Evolutionary conservation across 2,329 filamentous ascomycete genomes (phyloP), one percentile per base, ranked within the genome.

Genomic region (Decorospora gaudefroyi): DNA sequence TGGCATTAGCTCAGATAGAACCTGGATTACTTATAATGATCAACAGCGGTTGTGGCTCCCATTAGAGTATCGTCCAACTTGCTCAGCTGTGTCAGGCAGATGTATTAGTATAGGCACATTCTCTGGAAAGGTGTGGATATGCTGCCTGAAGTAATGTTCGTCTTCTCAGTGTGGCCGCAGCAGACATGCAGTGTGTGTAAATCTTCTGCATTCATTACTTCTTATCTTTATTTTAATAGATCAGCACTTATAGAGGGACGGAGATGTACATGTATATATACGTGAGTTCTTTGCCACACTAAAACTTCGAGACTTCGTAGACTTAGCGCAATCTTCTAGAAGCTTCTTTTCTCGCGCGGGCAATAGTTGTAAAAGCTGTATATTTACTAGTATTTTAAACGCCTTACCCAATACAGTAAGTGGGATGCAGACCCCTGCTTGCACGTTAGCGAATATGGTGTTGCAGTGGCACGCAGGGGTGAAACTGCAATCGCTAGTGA

Each of bases 1-100:
- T 29, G 25, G 15, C n/a, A 22, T 30, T 21, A 39, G 35, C n/a
- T 22, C 25, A 39, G 16, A 30, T 23, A 9, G 7, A n/a, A 39
- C 9, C 17, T 39, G 35, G 25, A 30, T 39, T 39, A 21, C 15
- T 13, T 9, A 30, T 16, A 39, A 39, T 30, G 12, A 5, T 30
- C 35, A 39, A 39, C 6, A 39, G 29, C 4, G n/a, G 25, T 23
- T 39, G n/a, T 29, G 35, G 35, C 35, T 39, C 17, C 35, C 35
- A 29, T 12, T 16, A 39, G 35, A 39, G 25, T 39, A 39, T 39
- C 26, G 35, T 19, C 25, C 25, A 38, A 10, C 16, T 13, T 29
- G 25, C 26, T 30, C 16, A 22, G 35, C 15, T 30, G 17, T 29
- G 11, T 39, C 11, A 30, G 25, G 35, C 26, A 39, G 35, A 30